Conservation (phyloP, 768 basidiomycete genomes). For the Pisolithus sp. region DNA sequence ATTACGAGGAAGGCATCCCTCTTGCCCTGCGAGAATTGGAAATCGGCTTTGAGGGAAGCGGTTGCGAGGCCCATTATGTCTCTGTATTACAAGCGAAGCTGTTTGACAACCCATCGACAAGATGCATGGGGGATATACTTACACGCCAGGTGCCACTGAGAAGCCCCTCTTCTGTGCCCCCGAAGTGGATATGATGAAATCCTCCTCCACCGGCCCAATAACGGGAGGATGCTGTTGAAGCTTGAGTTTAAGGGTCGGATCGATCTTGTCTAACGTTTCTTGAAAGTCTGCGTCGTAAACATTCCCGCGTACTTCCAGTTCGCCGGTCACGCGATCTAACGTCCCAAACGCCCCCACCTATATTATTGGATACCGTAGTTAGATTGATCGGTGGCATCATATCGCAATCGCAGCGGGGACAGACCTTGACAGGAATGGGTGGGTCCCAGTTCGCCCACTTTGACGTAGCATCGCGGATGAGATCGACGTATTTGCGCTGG, state of each 20-base stretch:
- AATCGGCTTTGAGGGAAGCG: conserved; percentile 28
- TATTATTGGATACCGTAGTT: background rate
- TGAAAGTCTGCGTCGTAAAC: conserved; percentile 23
- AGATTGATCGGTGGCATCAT: background rate
- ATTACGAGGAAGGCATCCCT: conserved; percentile 33
- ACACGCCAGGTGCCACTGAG: conserved; percentile 15
- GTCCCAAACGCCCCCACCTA: conserved; percentile 33
- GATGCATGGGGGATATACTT: background rate
- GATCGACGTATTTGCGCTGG: too few relatives aligned
- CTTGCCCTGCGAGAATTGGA: conserved; percentile 27
- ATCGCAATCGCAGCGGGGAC: background rate
- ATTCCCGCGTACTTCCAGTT: conserved; percentile 25
- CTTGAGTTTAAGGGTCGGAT: background rate
- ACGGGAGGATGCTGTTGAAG: conserved; percentile 13
- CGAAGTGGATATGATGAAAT: conserved; percentile 18
- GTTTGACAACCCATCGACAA: too few relatives aligned
- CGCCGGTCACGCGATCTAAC: conserved; percentile 25
- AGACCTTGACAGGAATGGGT: too few relatives aligned
- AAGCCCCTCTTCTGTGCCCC: conserved; percentile 14
- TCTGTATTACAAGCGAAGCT: too few relatives aligned
- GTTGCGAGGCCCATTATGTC: conserved; percentile 20
- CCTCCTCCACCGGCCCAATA: conserved; percentile 13
- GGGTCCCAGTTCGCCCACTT: too few relatives aligned
- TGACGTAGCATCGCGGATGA: too few relatives aligned
- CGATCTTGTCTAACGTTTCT: conserved; percentile 7